Conservation (phyloP, 768 basidiomycete genomes). For the Epithele typhae region DNA sequence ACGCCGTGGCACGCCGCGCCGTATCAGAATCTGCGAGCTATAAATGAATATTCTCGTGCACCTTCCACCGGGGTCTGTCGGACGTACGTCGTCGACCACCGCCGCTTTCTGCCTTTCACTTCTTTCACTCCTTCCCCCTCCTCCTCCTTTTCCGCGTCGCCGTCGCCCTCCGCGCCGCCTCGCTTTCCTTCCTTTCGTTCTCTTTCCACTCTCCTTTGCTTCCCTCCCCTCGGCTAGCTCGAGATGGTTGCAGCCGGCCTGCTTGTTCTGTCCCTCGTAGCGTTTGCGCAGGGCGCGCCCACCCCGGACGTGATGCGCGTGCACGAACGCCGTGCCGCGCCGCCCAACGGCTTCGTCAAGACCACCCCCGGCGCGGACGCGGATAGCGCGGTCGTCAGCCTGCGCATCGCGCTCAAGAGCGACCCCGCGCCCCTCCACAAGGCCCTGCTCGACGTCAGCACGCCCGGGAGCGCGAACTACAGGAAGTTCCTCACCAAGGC, state of each 20-base stretch:
- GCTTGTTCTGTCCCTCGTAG: conserved; percentile 19
- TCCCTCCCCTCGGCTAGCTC: neutral
- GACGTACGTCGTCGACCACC: no score
- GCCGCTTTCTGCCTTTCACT: no score
- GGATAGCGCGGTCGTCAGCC: conserved; percentile 25
- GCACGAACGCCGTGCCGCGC: conserved; percentile 25
- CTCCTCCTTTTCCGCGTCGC: no score
- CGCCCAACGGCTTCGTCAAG: conserved; percentile 29
- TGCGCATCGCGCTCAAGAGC: conserved; percentile 32
- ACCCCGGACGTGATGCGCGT: conserved; percentile 17
- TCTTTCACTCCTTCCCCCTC: neutral
- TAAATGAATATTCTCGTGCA: no score
- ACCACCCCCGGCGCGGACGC: conserved; percentile 22
- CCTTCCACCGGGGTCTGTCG: no score
- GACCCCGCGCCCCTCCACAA: conserved; percentile 31
- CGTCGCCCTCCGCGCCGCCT: no score
- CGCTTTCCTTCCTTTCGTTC: neutral
- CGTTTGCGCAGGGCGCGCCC: conserved; percentile 19
- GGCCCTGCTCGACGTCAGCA: conserved; percentile 31
- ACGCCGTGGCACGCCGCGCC: no score
- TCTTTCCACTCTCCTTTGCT: neutral
- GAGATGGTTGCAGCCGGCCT: conserved; percentile 20
- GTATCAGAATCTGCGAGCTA: no score
- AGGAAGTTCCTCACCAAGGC: conserved; percentile 34
- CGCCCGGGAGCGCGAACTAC: conserved; percentile 30